Conservation (phyloP, 345 rosid species). For the thale cress (Arabidopsis thaliana) region DNA sequence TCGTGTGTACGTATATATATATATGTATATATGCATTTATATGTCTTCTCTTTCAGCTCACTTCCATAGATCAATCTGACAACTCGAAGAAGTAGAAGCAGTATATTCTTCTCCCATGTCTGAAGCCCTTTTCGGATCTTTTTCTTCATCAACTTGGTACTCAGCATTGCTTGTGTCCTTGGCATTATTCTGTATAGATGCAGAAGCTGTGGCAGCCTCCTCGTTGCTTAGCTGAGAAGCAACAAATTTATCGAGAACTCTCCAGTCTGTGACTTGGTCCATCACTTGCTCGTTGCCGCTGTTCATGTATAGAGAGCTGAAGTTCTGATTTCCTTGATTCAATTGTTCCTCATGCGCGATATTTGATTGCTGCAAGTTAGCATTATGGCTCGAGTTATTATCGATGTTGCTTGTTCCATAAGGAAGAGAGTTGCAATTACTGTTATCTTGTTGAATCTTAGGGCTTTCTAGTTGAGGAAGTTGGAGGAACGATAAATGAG, state of each 20-base stretch:
- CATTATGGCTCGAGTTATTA: slow-evolving; percentile 50
- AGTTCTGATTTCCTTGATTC: slow-evolving; percentile 54
- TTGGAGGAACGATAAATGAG: slow-evolving; percentile 58
- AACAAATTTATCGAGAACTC: slow-evolving; percentile 92
- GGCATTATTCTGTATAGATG: slow-evolving; percentile 39
- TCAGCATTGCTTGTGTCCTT: slow-evolving; percentile 38
- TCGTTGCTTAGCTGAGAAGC: slow-evolving; percentile 97
- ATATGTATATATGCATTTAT: slow-evolving; percentile 38
- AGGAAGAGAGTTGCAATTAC: slow-evolving; percentile 56
- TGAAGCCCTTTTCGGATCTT: slow-evolving; percentile 55
- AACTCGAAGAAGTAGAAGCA: slow-evolving; percentile 70
- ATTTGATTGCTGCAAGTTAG: slow-evolving; percentile 60
- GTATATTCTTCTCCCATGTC: slow-evolving; percentile 63
- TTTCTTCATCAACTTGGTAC: slow-evolving; percentile 52
- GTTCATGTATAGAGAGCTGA: slow-evolving; percentile 57
- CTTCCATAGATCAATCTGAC: slow-evolving; percentile 92
- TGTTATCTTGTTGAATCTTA: slow-evolving; percentile 61
- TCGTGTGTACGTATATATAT: slow-evolving; percentile 39
- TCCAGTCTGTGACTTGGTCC: slow-evolving; percentile 93
- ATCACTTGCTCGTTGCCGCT: slow-evolving; percentile 57
- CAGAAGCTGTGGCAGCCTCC: slow-evolving; percentile 51
- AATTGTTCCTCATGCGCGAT: slow-evolving; percentile 64
- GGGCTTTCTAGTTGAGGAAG: slow-evolving; percentile 89
- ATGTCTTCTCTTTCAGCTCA: slow-evolving; percentile 49
- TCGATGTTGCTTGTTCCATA: slow-evolving; percentile 51